Percentiles rank a stretch among this genome's conserved stretches.
These are phyloP conservation scores for Terfezia claveryi DNA, from an alignment of 495 filamentous ascomycete species.

Conservation along the genomic window DNA sequence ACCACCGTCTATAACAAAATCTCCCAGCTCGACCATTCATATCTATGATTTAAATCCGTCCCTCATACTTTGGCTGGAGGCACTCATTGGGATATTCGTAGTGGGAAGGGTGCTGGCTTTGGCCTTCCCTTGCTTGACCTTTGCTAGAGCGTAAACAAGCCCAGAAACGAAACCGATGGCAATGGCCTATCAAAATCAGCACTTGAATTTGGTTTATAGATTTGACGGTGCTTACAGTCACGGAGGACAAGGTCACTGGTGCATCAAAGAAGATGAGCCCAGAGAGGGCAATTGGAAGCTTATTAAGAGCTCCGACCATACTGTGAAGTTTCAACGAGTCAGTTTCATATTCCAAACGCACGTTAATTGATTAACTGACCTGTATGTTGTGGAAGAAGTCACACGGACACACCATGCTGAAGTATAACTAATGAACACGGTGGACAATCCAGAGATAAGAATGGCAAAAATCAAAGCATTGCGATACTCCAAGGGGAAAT, in stretches of 20 bases:
- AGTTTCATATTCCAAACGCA: not conserved
- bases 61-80: conserved; percentile 76
- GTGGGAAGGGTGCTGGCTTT: conserved; percentile 48
- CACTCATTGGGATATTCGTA: conserved; percentile 50
- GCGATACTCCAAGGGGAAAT: conserved; percentile 63
- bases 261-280: conserved; percentile 90
- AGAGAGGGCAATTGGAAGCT: conserved; percentile 77
- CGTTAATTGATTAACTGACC: not conserved
- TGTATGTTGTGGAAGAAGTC: conserved; percentile 84
- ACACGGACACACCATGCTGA: conserved; percentile 97
- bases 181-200: conserved; percentile 39
- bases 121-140: conserved; percentile 53
- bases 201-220: not conserved
- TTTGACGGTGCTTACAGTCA: conserved; percentile 22
- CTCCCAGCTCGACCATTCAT: too few species aligned
- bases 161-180: conserved; percentile 73
- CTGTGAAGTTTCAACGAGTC: conserved; percentile 20
- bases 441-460: conserved; percentile 78
- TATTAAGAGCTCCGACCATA: conserved; percentile 96
- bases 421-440: conserved; percentile 96
- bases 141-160: conserved; percentile 77
- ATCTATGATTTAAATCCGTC: conserved; percentile 42
- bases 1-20: too few species aligned
- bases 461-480: conserved; percentile 65
- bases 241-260: conserved; percentile 75